phyloP scores from a whole-genome alignment of 2,329 filamentous ascomycete genomes.

The Colletotrichum salicis region DNA sequence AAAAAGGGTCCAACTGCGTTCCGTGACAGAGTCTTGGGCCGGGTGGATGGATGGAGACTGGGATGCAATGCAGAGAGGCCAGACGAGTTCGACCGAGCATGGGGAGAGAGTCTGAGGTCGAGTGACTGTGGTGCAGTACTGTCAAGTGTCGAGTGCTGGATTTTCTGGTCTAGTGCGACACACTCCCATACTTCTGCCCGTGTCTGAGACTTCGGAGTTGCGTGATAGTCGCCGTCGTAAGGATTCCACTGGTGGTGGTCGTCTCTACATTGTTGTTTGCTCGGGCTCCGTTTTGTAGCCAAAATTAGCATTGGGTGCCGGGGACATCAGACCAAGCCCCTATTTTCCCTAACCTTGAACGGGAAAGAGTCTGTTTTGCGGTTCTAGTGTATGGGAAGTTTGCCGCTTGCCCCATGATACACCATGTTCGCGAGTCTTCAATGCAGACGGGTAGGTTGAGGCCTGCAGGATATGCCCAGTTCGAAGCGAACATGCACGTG shows the following conservation, averaged over 20 bases:
- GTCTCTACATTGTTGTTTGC: conserved; percentile 6
- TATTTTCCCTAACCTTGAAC: background rate
- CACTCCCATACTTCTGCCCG: conserved; percentile 18
- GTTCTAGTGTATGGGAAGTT: background rate
- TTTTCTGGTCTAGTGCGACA: conserved; percentile 25
- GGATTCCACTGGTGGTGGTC: background rate
- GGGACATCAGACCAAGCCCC: conserved; percentile 23
- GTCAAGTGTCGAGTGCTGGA: background rate
- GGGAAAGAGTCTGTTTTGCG: conserved; percentile 25
- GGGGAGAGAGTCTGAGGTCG: background rate
- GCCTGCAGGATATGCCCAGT: conserved; percentile 9
- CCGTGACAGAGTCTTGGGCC: conserved; percentile 7
- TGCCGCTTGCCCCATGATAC: background rate
- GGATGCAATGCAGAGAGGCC: conserved; percentile 26
- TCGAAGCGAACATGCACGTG: conserved; percentile 20
- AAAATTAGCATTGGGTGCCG: conserved; percentile 28
- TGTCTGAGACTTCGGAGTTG: conserved; percentile 34
- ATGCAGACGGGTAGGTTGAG: background rate
- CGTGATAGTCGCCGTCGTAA: conserved; percentile 25
- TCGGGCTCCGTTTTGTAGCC: conserved; percentile 17
- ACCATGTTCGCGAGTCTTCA: conserved; percentile 14
- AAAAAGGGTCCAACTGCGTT: conserved; percentile 10
- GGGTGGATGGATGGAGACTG: background rate
- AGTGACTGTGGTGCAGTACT: background rate
- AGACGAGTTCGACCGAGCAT: conserved; percentile 21